phyloP scores from a whole-genome alignment of 352 stramenopile genomes.

The Phytopythium delawarense region DNA sequence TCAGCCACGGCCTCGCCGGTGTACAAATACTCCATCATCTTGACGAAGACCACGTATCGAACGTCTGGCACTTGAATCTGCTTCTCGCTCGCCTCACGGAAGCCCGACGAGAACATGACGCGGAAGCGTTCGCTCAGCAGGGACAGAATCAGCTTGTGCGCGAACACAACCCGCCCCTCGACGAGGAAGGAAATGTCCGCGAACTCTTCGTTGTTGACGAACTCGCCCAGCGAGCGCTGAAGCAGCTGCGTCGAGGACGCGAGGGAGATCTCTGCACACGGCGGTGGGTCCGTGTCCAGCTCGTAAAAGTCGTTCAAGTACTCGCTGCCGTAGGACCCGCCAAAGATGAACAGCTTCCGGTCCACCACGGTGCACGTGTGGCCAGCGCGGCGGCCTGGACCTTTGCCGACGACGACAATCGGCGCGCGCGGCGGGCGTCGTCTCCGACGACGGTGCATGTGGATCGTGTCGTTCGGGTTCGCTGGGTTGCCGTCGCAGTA shows the following conservation, averaged over 20 bases:
- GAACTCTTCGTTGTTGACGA: constrained; percentile 92
- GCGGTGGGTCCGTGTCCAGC: constrained; percentile 92
- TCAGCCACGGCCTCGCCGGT: constrained; percentile 52
- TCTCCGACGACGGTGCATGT: constrained; percentile 12
- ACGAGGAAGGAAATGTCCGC: constrained; percentile 95
- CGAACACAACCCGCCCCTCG: constrained; percentile 90
- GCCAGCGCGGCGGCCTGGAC: constrained; percentile 87
- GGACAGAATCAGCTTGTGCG: constrained; percentile 93
- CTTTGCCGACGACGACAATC: constrained; percentile 82
- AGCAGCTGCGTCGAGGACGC: constrained; percentile 60
- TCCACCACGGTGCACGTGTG: constrained; percentile 94
- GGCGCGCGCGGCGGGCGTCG: constrained; percentile 35
- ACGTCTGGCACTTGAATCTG: constrained; percentile 91
- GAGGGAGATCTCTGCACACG: constrained; percentile 76
- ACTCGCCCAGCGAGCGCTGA: constrained; percentile 78
- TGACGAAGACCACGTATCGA: constrained; percentile 87
- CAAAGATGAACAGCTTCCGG: constrained; percentile 93
- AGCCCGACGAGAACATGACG: constrained; percentile 93
- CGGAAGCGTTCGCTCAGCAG: constrained; percentile 92
- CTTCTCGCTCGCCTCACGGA: constrained; percentile 78
- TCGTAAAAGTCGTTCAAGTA: constrained; percentile 95
- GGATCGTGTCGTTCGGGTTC: constrained; percentile 65
- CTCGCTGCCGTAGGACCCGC: constrained; percentile 87
- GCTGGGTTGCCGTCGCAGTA: constrained; percentile 25
- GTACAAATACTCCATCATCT: constrained; percentile 95